Percentiles rank a stretch among this genome's conserved stretches.
Evolutionary conservation across 1,284 basidiomycete species (phyloP).

Genomic region (Lentinula novae-zelandiae): DNA sequence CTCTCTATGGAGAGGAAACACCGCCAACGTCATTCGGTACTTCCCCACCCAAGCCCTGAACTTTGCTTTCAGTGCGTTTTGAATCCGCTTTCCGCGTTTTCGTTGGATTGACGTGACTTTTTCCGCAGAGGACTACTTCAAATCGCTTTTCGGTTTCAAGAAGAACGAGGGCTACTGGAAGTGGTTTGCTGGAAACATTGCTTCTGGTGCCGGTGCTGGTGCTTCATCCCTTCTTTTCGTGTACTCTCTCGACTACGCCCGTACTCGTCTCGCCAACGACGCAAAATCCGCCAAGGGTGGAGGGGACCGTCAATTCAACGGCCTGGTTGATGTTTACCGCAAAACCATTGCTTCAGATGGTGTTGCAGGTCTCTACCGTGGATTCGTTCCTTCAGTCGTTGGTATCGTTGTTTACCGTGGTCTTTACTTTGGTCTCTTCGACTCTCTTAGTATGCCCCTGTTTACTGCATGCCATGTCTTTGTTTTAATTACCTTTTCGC

Average conservation of each 20-base stretch:
- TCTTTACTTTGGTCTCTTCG: constrained; percentile 94
- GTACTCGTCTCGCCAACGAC: constrained; percentile 97
- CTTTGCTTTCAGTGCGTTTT: constrained; percentile 84
- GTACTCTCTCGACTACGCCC: constrained; percentile 96
- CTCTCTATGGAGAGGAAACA: constrained; percentile 94
- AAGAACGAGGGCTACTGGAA: constrained; percentile 86
- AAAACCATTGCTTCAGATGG: constrained; percentile 91
- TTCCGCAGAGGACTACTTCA: constrained; percentile 89
- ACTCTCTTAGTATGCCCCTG: constrained; percentile 71
- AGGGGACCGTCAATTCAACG: constrained; percentile 94
- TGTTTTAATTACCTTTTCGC: constrained; percentile 14
- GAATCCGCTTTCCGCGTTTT: neutral
- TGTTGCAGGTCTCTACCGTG: constrained; percentile 91
- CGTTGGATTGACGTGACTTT: constrained; percentile 13
- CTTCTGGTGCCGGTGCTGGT: constrained; percentile 97
- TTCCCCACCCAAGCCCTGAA: constrained; percentile 96
- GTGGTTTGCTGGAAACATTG: constrained; percentile 91
- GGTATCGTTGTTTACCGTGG: constrained; percentile 97
- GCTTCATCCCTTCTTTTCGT: constrained; percentile 95
- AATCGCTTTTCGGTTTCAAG: constrained; percentile 91
- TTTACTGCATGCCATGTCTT: neutral
- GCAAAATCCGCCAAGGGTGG: constrained; percentile 91
- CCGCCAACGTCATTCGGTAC: constrained; percentile 97
- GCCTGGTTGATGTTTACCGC: constrained; percentile 90
- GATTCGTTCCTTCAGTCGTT: constrained; percentile 91